phyloP scores from a whole-genome alignment of 352 stramenopile genomes.

The Paralagenidium karlingii region DNA sequence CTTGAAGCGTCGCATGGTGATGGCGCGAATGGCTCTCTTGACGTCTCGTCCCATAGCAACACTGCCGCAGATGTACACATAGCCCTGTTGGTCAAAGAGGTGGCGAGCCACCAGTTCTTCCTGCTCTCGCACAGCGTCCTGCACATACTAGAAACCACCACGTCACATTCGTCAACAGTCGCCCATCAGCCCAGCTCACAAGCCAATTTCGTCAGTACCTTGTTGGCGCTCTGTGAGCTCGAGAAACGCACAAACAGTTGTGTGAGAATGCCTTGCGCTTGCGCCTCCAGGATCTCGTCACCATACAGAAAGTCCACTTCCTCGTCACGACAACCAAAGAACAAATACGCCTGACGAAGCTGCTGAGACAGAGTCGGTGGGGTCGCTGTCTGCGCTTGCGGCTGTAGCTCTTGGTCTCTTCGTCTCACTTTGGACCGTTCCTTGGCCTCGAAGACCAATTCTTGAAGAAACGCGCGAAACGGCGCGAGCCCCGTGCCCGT shows the following conservation, averaged over 20 bases:
- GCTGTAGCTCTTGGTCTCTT: too few species aligned
- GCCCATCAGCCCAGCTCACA: too few species aligned
- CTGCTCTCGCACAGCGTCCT: slow-evolving; percentile 44
- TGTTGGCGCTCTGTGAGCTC: too few species aligned
- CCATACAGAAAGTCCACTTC: slow-evolving; percentile 61
- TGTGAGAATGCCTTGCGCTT: slow-evolving; percentile 25
- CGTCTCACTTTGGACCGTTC: too few species aligned
- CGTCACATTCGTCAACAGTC: too few species aligned
- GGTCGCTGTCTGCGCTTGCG: too few species aligned
- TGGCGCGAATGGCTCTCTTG: too few species aligned
- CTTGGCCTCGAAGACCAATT: slow-evolving; percentile 12
- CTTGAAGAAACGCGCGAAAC: slow-evolving; percentile 70
- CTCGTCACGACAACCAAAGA: slow-evolving; percentile 54
- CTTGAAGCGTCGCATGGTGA: too few species aligned
- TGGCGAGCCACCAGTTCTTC: slow-evolving; percentile 39
- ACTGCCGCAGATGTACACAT: slow-evolving; percentile 72
- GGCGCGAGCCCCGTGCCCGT: slow-evolving; percentile 70
- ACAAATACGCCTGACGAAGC: slow-evolving; percentile 37
- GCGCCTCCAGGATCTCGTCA: slow-evolving; percentile 35
- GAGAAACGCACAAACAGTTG: too few species aligned
- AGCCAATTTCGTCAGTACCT: too few species aligned
- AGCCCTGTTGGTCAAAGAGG: slow-evolving; percentile 34
- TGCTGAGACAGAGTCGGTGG: too few species aligned
- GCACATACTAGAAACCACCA: slow-evolving; percentile 72
- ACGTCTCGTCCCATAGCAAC: slow-evolving; percentile 62